Percentiles rank a stretch among this genome's conserved stretches.
Conservation (phyloP, 768 basidiomycete genomes). For the Collybiopsis confluens region DNA sequence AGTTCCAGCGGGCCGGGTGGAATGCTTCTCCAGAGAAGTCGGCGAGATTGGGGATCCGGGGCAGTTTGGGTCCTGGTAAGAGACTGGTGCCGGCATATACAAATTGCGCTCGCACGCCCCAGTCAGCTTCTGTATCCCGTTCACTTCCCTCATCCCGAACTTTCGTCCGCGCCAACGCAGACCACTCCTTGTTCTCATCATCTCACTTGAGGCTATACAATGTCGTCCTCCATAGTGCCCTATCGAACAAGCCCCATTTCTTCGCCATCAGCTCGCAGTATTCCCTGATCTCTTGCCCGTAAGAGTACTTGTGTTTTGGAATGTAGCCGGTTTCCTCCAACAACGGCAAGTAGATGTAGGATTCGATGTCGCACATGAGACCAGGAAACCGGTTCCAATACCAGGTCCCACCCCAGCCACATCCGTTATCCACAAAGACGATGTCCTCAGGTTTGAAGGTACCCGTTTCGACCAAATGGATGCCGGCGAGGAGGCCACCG, state of each 20-base stretch:
- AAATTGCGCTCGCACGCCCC: neutral
- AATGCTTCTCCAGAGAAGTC: slow-evolving; percentile 9
- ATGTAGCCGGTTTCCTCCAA: slow-evolving; percentile 17
- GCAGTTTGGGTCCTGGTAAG: slow-evolving; percentile 10
- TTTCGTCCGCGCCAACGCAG: neutral
- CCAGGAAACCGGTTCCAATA: slow-evolving; percentile 19
- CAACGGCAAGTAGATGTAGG: slow-evolving; percentile 18
- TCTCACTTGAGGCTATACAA: neutral
- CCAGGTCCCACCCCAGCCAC: slow-evolving; percentile 17
- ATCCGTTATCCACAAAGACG: slow-evolving; percentile 12
- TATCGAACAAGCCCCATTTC: slow-evolving; percentile 12
- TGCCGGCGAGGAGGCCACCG: neutral
- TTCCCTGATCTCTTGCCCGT: slow-evolving; percentile 12
- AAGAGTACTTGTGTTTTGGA: slow-evolving; percentile 13
- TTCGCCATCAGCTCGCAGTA: too few species aligned
- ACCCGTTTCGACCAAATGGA: slow-evolving; percentile 10
- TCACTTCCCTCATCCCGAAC: neutral
- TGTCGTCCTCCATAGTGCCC: slow-evolving; percentile 10
- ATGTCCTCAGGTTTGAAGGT: slow-evolving; percentile 12
- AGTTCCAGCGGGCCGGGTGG: slow-evolving; percentile 16
- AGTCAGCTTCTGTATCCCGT: neutral
- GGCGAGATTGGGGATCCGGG: slow-evolving; percentile 6
- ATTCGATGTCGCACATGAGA: too few species aligned
- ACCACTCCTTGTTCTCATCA: neutral
- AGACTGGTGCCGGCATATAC: neutral